These are phyloP conservation scores for Gossypium australe DNA, from an alignment of 345 rosid genomes.

Conservation along the genomic window DNA sequence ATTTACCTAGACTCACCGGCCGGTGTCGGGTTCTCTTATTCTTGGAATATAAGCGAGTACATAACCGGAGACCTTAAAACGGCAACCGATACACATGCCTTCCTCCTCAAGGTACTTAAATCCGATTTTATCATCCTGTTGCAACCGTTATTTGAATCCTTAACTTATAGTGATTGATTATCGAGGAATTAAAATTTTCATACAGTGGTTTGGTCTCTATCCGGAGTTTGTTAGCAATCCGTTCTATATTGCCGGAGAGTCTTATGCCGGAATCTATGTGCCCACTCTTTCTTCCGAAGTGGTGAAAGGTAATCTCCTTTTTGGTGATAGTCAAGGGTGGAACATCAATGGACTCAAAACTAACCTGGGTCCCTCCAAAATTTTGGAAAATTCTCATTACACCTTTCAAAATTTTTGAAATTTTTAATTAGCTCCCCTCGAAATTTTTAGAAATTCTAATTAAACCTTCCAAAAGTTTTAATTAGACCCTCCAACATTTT, in stretches of 20 bases:
- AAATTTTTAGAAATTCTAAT: too few relatives aligned
- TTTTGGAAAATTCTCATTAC: too few relatives aligned
- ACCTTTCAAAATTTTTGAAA: too few relatives aligned
- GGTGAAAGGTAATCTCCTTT: constrained; percentile 18
- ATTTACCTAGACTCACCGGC: constrained; percentile 58
- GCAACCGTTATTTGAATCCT: not conserved
- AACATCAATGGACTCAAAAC: too few relatives aligned
- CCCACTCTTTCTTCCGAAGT: constrained; percentile 29
- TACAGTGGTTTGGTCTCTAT: constrained; percentile 30
- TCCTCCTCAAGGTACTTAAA: constrained; percentile 44
- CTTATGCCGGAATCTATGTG: constrained; percentile 38
- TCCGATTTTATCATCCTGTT: not conserved
- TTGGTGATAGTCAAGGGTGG: not conserved
- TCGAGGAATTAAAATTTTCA: not conserved
- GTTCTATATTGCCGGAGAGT: constrained; percentile 37
- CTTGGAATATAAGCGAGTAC: constrained; percentile 25
- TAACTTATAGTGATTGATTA: not conserved
- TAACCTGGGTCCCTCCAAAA: too few relatives aligned
- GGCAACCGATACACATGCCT: constrained; percentile 38
- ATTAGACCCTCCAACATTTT: too few relatives aligned
- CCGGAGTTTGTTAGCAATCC: constrained; percentile 35
- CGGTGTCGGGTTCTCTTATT: constrained; percentile 56
- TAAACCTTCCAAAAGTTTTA: too few relatives aligned
- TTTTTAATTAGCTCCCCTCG: too few relatives aligned
- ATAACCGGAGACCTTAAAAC: constrained; percentile 36